Evolutionary conservation across 2,329 filamentous ascomycete genomes (phyloP).

Genomic region (Celoporthe dispersa): DNA sequence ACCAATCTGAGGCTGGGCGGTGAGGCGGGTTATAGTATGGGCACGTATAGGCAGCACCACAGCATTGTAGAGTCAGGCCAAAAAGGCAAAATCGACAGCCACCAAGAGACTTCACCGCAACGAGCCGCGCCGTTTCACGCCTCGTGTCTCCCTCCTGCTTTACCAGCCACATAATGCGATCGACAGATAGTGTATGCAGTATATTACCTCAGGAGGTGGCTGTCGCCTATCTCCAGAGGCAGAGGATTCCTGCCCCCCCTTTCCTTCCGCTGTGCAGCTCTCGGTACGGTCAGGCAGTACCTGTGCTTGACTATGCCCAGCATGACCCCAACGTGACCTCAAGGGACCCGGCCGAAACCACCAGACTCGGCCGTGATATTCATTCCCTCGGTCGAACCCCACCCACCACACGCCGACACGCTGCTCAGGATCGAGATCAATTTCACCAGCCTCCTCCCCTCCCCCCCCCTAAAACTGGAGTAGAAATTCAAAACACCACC

Average conservation of each 20-base stretch:
- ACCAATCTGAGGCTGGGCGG: background rate
- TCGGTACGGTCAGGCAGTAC: too few species aligned
- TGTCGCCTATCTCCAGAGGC: background rate
- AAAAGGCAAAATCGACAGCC: background rate
- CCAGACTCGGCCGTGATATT: conserved; percentile 14
- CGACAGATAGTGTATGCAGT: background rate
- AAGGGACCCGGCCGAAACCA: background rate
- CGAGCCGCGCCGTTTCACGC: background rate
- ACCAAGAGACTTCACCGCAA: background rate
- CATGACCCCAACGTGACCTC: background rate
- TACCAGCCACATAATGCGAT: background rate
- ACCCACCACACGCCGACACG: background rate
- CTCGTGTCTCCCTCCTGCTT: background rate
- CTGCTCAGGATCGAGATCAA: background rate
- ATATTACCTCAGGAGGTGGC: background rate
- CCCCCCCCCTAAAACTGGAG: background rate
- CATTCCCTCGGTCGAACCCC: background rate
- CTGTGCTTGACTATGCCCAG: too few species aligned
- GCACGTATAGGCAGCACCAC: background rate
- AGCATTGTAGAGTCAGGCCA: background rate
- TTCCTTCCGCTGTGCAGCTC: too few species aligned
- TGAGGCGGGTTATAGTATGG: conserved; percentile 1
- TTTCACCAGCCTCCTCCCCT: background rate
- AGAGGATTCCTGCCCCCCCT: background rate
- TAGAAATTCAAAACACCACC: background rate